Evolutionary conservation across 306 rosid genomes (phyloP).

Genomic region (Medicago lupulina): DNA sequence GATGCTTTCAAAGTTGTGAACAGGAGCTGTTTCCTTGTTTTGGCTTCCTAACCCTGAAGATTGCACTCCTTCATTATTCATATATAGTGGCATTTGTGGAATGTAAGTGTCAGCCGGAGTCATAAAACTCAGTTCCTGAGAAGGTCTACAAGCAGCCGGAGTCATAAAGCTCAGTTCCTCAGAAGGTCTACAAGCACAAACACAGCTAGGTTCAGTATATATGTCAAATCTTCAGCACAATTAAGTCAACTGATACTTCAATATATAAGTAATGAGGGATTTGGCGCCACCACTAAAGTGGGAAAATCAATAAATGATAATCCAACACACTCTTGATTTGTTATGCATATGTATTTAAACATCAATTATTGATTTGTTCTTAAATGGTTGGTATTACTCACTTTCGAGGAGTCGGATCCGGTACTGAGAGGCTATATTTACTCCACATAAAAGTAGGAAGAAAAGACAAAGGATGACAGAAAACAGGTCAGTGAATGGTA

Average conservation of each 20-base stretch:
- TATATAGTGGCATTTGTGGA: conserved; percentile 63
- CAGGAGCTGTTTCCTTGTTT: conserved; percentile 45
- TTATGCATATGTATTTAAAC: background rate
- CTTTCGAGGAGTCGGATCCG: background rate
- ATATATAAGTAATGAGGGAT: conserved; percentile 30
- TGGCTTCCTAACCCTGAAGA: conserved; percentile 42
- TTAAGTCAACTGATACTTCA: conserved; percentile 9
- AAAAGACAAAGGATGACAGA: conserved; percentile 21
- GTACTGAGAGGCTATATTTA: conserved; percentile 18
- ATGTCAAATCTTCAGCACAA: conserved; percentile 33
- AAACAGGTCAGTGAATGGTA: conserved; percentile 27
- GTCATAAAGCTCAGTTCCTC: no score
- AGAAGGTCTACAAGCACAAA: conserved; percentile 11
- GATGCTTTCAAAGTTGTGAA: conserved; percentile 47
- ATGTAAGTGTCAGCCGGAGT: conserved; percentile 53
- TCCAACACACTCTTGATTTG: background rate
- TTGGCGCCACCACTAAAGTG: background rate
- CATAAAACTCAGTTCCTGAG: conserved; percentile 52
- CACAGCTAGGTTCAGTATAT: conserved; percentile 36
- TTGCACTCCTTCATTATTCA: conserved; percentile 42
- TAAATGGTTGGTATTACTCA: background rate
- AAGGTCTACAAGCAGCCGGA: conserved; percentile 52
- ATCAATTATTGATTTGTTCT: background rate
- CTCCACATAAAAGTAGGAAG: conserved; percentile 1
- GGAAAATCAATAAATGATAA: background rate